phyloP scores from a whole-genome alignment of 305 asterid species.

The Solanum hybrid region DNA sequence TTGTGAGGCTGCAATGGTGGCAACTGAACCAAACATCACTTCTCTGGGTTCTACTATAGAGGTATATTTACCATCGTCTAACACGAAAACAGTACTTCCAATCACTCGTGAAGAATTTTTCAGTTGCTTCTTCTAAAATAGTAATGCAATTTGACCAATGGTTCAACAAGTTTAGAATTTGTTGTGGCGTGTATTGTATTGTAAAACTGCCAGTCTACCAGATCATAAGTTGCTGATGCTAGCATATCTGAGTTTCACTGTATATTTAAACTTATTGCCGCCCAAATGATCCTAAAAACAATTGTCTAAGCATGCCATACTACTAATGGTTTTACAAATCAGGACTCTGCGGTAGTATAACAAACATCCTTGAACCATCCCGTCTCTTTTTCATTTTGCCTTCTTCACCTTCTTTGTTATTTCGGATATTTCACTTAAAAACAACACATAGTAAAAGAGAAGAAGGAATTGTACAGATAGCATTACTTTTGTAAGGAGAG shows the following conservation, averaged over 20 bases:
- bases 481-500: background rate
- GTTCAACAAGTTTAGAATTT: background rate
- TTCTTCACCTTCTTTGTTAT: background rate
- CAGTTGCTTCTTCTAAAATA: background rate
- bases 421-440: background rate
- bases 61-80: constrained; percentile 27
- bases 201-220: background rate
- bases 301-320: background rate
- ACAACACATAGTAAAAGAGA: background rate
- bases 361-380: background rate
- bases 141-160: background rate
- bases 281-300: background rate
- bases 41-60: constrained; percentile 76
- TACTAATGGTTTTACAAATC: background rate
- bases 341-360: background rate
- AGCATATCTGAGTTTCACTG: background rate
- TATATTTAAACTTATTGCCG: background rate
- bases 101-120: background rate
- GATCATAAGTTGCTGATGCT: background rate
- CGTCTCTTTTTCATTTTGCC: background rate
- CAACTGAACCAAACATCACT: constrained; percentile 65
- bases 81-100: background rate
- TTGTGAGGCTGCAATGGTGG: constrained; percentile 84
- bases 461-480: background rate
- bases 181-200: background rate